Conservation (phyloP, 2,329 filamentous ascomycete genomes). For the Ophiocordyceps camponoti-leonardi region DNA sequence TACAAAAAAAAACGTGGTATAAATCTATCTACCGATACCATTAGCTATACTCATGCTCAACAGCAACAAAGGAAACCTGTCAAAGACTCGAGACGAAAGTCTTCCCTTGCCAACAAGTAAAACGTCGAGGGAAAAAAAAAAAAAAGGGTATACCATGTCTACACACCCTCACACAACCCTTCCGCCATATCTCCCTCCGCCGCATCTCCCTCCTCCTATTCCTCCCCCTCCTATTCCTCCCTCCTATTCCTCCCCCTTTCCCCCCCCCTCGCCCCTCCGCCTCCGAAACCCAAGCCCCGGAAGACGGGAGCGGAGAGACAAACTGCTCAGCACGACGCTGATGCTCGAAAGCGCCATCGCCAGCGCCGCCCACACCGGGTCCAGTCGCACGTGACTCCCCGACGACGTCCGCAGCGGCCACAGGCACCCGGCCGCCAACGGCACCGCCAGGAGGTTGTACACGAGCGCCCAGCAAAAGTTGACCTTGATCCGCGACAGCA, state of each 20-base stretch:
- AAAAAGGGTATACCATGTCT: too few relatives aligned
- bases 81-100: too few relatives aligned
- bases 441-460: conserved; percentile 65
- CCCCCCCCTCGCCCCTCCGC: neutral
- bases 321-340: conserved; percentile 70
- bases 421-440: conserved; percentile 64
- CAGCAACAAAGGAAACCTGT: too few relatives aligned
- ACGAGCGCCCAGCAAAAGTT: conserved; percentile 78
- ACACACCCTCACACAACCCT: too few relatives aligned
- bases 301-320: conserved; percentile 43
- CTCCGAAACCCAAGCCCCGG: conserved; percentile 25
- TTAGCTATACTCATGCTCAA: too few relatives aligned
- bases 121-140: too few relatives aligned
- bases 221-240: too few relatives aligned
- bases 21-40: too few relatives aligned
- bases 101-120: too few relatives aligned
- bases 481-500: conserved; percentile 64
- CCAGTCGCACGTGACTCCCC: conserved; percentile 42
- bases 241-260: neutral
- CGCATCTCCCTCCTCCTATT: too few relatives aligned
- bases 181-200: too few relatives aligned
- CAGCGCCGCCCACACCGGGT: conserved; percentile 73
- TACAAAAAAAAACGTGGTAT: too few relatives aligned
- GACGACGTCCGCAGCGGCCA: conserved; percentile 35
- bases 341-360: conserved; percentile 90